Conservation (phyloP, 2,329 filamentous ascomycete species). For the Coniochaeta sp. region DNA sequence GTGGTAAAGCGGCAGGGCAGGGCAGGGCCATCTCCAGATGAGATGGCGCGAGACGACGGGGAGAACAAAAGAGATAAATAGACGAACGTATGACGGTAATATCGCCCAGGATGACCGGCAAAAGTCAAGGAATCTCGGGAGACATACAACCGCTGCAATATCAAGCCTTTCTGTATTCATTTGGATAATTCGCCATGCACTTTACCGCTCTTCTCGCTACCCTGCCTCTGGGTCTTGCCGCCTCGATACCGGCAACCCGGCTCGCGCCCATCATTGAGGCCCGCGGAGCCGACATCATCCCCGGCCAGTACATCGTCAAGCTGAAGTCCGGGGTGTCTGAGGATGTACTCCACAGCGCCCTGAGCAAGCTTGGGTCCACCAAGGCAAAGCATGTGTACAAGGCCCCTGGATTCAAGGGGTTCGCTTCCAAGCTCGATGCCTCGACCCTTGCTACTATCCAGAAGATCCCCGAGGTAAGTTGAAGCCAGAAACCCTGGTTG, state of each 20-base stretch:
- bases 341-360: constrained; percentile 11
- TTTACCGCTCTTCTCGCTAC: constrained; percentile 10
- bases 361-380: constrained; percentile 4
- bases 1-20: not conserved
- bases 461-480: constrained; percentile 15
- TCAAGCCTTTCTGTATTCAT: not conserved
- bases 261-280: constrained; percentile 26
- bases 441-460: constrained; percentile 14
- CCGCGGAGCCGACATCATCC: constrained; percentile 24
- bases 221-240: constrained; percentile 27
- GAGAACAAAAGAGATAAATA: not conserved
- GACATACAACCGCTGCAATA: not conserved
- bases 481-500: not conserved
- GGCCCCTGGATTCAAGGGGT: constrained; percentile 18
- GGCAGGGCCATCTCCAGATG: not conserved
- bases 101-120: not conserved
- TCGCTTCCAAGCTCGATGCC: constrained; percentile 15
- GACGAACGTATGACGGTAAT: not conserved
- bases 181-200: constrained; percentile 1
- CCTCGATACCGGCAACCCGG: constrained; percentile 15
- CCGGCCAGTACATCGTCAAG: constrained; percentile 36
- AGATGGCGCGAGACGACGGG: not conserved
- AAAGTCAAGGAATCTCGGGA: not conserved
- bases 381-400: constrained; percentile 15
- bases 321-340: constrained; percentile 27